phyloP scores from a whole-genome alignment of 179 eudicot genomes.

The Gypsophila paniculata region DNA sequence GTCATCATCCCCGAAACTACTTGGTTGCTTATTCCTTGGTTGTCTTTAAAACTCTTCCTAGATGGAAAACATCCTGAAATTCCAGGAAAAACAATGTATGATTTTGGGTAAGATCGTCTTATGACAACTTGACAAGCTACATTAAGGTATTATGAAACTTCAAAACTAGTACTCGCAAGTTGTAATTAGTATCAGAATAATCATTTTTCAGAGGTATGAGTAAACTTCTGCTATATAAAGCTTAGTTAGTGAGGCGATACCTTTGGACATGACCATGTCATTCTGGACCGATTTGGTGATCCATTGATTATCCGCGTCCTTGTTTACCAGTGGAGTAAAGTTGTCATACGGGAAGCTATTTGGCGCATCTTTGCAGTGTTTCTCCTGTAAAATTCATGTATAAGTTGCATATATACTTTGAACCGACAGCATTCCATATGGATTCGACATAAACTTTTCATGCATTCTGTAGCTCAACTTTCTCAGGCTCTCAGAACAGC shows the following conservation, averaged over 20 bases:
- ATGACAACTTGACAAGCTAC: background rate
- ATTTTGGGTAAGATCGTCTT: background rate
- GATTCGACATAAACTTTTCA: background rate
- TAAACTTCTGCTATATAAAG: background rate
- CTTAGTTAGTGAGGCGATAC: constrained; percentile 24
- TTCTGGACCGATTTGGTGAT: constrained; percentile 25
- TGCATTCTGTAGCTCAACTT: too few species aligned
- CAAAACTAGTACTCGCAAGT: background rate
- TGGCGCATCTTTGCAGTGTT: constrained; percentile 26
- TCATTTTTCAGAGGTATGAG: background rate
- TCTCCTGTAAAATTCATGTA: constrained; percentile 31
- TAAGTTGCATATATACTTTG: background rate
- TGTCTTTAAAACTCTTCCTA: constrained; percentile 32
- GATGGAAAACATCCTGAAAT: constrained; percentile 36
- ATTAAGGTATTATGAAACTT: background rate
- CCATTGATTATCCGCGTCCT: constrained; percentile 41
- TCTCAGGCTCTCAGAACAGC: background rate
- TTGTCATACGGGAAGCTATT: constrained; percentile 25
- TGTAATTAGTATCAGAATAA: background rate
- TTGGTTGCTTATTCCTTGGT: constrained; percentile 51
- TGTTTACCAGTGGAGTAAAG: constrained; percentile 35
- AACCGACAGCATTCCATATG: background rate
- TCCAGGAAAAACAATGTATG: background rate
- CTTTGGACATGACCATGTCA: constrained; percentile 40
- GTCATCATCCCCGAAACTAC: constrained; percentile 69